Evolutionary conservation across 805 yeast genomes (phyloP), one percentile per base, ranked within the genome.

Genomic region (Lipomyces mesembrius): DNA sequence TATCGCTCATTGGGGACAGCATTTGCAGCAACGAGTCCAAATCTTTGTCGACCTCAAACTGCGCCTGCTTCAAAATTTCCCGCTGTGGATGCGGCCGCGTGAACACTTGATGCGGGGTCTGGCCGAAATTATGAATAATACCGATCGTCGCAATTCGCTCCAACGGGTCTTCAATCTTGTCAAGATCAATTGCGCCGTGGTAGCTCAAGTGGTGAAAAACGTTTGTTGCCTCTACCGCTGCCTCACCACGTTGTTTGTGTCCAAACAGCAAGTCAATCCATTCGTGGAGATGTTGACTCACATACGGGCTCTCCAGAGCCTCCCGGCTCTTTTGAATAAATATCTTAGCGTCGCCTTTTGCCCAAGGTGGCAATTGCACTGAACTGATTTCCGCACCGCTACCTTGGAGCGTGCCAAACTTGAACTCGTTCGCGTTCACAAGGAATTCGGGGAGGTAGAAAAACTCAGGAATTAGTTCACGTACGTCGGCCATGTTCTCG

Each of bases 181-280:
- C 96, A 62, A 92, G 78, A 75, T 92, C 87, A 22, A 90, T 87
- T 0, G 93, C 91, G 1, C 97, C 97, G 62, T 88, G 88, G 74
- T 92, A 92, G 64, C 97, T 90, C 70, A 90, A 80, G 75, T 88
- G 90, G 77, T 91, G 95, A 77, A 91, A 92, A 2, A 92, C 94
- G 75, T 92, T 92, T 20, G 88, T 78, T 0, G 90, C 79, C 1
- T 82, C 82, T 2, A 88, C 81, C 0, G 97, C 96, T 43, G 83
- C 85, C 5, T 80, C 79, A 0, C 97, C 97, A 59, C 83, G 83
- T 75, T 92, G 97, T 73, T 89, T 90, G 74, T 72, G 85, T 0
- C 97, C 97, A 81, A 92, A 92, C 0, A 92, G 79, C 64, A 92
- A 80, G 76, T 92, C 97, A 65, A 92, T 90, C 97, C 97, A 92